Evolutionary conservation across 129 eudicot species (phyloP), one percentile per base, ranked within the genome.

Genomic region (Arctium minus): DNA sequence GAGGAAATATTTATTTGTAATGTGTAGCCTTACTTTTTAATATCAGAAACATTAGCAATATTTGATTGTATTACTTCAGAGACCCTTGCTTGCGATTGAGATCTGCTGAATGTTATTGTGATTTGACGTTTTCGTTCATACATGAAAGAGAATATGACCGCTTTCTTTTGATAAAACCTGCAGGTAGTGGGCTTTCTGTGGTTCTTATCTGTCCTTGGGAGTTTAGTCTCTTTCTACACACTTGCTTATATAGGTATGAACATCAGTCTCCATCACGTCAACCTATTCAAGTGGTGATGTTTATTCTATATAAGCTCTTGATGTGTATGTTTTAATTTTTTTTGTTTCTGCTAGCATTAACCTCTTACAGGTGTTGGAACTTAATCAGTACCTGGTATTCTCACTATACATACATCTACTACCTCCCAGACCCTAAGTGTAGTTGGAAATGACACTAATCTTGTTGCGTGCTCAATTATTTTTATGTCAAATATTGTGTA

Each of bases 111-210:
- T 73, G 10, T 65, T 38, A 15, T 29, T 30, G 65, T 74, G 64
- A 74, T 65, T 82, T 75, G 70, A 75, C 31, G 18, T 67, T 35
- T 64, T 6, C 27, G 3, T 56, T 15, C 6, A 2, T 40, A 74
- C 6, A 65, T 33, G 75, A 69, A 76, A 82, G 76, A 76, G 44
- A 82, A 32, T 46, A 18, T 82, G 81, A 82, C 69, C 74, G 67
- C 62, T 11, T 8, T 15, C 32, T 48, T 9, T 79, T 70, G 73
- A 73, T 72, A 6, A 65, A 73, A 77, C 42, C 74, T 82, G 83
- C 91, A 96, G 99, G 99, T 92, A 80, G 99, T 93, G 79, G 92
- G 85, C 71, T 92, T 86, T 85, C 84, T 96, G 81, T 96, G 99
- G 99, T 83, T 96, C 79, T 89, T 96, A 75, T 96, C 99, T 29